Conservation (phyloP, 306 rosid species). For the Gillenia trifoliata region DNA sequence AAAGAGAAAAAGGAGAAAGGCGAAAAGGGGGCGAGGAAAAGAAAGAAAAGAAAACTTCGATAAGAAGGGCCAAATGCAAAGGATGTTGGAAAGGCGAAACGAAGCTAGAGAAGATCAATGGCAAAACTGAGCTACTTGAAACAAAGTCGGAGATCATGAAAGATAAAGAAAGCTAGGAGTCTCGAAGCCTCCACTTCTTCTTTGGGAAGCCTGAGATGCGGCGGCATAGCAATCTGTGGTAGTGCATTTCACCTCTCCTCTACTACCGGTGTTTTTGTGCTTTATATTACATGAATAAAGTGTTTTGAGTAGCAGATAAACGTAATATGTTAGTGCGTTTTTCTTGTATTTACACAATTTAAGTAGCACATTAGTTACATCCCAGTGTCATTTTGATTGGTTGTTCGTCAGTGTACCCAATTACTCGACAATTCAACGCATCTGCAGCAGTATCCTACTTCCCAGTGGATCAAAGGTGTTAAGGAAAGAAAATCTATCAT, state of each 20-base stretch:
- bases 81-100: conserved; percentile 44
- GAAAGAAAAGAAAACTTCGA: too few species aligned
- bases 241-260: not conserved
- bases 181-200: conserved; percentile 1
- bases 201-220: conserved; percentile 14
- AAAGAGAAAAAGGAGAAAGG: conserved; percentile 42
- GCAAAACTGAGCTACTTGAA: conserved; percentile 42
- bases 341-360: too few species aligned
- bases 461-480: too few species aligned
- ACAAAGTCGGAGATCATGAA: conserved; percentile 39
- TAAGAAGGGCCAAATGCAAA: conserved; percentile 36
- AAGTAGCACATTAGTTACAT: too few species aligned
- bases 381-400: too few species aligned
- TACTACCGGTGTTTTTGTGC: not conserved
- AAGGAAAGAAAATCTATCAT: too few species aligned
- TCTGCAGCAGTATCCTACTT: too few species aligned
- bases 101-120: conserved; percentile 52
- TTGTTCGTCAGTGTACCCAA: too few species aligned
- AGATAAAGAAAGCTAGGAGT: conserved; percentile 52
- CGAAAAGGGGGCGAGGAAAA: conserved; percentile 43
- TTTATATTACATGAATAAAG: not conserved
- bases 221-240: not conserved
- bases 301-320: not conserved
- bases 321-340: too few species aligned
- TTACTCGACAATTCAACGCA: too few species aligned